Evolutionary conservation across 176 grass and related monocot genomes (phyloP).

Genomic region (Oryza nivara): DNA sequence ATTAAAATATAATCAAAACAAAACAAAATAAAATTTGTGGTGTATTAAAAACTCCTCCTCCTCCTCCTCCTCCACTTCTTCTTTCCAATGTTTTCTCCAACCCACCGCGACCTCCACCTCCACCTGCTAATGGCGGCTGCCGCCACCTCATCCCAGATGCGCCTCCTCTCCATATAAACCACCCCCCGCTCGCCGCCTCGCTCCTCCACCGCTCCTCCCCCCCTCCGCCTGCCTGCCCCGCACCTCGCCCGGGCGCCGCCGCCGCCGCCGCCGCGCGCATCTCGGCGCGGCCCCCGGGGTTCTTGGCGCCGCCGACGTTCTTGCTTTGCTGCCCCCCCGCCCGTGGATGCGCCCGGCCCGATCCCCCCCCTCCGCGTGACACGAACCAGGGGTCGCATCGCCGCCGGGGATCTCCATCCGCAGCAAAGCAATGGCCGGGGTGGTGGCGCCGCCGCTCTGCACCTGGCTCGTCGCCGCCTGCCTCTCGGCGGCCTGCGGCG

Average conservation of each 20-base stretch:
- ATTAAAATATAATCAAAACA: too few relatives aligned
- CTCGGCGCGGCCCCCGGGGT: constrained; percentile 18
- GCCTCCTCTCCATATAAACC: constrained; percentile 39
- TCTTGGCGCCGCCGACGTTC: constrained; percentile 9
- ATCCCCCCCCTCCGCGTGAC: too few relatives aligned
- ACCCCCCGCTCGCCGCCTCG: neutral
- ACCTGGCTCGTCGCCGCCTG: constrained; percentile 82
- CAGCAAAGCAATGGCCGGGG: constrained; percentile 28
- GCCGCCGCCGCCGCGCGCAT: constrained; percentile 31
- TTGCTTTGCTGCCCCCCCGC: neutral
- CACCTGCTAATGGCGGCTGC: constrained; percentile 57
- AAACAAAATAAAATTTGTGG: neutral
- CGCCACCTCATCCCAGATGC: constrained; percentile 51
- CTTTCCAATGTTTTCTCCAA: neutral
- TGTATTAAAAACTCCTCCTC: neutral
- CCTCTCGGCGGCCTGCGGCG: constrained; percentile 68
- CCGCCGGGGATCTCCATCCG: constrained; percentile 41
- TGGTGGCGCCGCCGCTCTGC: constrained; percentile 71
- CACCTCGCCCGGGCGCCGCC: neutral
- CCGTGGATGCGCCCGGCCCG: constrained; percentile 26
- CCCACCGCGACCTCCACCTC: constrained; percentile 24
- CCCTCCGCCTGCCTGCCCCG: neutral
- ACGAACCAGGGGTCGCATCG: constrained; percentile 14
- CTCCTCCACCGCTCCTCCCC: neutral
- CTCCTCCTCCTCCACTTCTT: neutral